Percentiles rank a stretch among this genome's conserved stretches.
These are phyloP conservation scores for Neurospora sp. DNA, from an alignment of 495 filamentous ascomycete genomes.

Conservation along the genomic window DNA sequence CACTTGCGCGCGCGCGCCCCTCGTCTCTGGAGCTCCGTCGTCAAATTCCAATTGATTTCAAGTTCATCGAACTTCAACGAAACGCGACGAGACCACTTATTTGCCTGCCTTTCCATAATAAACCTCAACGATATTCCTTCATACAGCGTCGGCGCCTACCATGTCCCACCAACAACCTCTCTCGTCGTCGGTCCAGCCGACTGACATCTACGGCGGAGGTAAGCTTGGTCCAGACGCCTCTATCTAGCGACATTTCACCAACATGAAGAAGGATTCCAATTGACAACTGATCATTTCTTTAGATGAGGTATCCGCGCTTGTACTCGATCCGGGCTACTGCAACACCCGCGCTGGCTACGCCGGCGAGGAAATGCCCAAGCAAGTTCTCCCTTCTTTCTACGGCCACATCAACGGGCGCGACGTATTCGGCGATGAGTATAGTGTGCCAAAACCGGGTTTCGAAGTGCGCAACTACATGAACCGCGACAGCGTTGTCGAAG, in stretches of 20 bases:
- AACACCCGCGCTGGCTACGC: constrained; percentile 90
- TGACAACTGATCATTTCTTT: constrained; percentile 1
- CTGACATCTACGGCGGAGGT: constrained; percentile 78
- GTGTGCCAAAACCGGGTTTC: constrained; percentile 62
- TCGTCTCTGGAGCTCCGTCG: not conserved
- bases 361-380: constrained; percentile 94
- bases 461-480: constrained; percentile 85
- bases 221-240: constrained; percentile 19
- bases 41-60: not conserved
- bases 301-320: constrained; percentile 96
- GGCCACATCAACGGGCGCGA: constrained; percentile 44
- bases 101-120: not conserved
- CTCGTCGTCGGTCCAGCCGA: constrained; percentile 37
- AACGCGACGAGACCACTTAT: not conserved
- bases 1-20: not conserved
- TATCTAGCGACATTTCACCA: constrained; percentile 6
- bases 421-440: constrained; percentile 79
- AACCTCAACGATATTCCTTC: not conserved
- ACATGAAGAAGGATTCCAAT: not conserved
- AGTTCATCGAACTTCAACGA: not conserved
- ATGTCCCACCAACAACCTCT: constrained; percentile 27
- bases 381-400: constrained; percentile 81
- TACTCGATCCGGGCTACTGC: constrained; percentile 89
- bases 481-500: constrained; percentile 82
- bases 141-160: not conserved